Evolutionary conservation across 2,329 filamentous ascomycete species (phyloP), one percentile per base, ranked within the genome.

Genomic region (Ceratocystis cacaofunesta): DNA sequence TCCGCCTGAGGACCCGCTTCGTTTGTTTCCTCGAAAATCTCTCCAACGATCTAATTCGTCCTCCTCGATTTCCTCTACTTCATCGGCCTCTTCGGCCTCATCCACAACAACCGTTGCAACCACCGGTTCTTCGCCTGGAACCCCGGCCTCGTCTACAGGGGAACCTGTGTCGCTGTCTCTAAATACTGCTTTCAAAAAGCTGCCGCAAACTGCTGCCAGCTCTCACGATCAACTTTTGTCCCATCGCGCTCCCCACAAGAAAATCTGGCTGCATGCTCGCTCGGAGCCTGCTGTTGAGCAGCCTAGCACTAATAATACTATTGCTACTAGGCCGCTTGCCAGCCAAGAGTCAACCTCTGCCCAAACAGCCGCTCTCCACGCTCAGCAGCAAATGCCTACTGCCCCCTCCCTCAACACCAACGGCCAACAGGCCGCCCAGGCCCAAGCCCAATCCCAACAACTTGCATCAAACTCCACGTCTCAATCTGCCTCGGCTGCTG

Each of bases 1-100:
- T 71, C 79, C 82, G 78, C 81, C 87, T 73, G 90, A 95, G 78
- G 90, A 95, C 76, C 85, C 19, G 50, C 50, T 87, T 70, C 85
- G 88, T 75, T 92, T 95, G 83, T 90, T 95, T 75, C 89, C 90
- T 72, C 89, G 91, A 71, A 96, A 96, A 78, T 86, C 82, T 73
- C 81, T 90, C 68, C 89, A 92, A 75, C 86, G 92, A 74, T 87
- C 87, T 72, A 95, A 90, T 79, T 97, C 92, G 44, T 94, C 90
- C 67, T 95, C 91, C 3, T 96, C 92, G 58, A 80, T 95, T 69
- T 88, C 89, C 15, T 84, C 85, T 62, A 83, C 78, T 50, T 77
- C 80, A 1, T 86, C 84, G 36, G 76, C 76, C 66, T 77, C 80
- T 0, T 86, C 84, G 41, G 76, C 76, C 66, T 82, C 83, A 17